phyloP scores from a whole-genome alignment of 2,329 filamentous ascomycete species.

The Epichloe brachyelytri region DNA sequence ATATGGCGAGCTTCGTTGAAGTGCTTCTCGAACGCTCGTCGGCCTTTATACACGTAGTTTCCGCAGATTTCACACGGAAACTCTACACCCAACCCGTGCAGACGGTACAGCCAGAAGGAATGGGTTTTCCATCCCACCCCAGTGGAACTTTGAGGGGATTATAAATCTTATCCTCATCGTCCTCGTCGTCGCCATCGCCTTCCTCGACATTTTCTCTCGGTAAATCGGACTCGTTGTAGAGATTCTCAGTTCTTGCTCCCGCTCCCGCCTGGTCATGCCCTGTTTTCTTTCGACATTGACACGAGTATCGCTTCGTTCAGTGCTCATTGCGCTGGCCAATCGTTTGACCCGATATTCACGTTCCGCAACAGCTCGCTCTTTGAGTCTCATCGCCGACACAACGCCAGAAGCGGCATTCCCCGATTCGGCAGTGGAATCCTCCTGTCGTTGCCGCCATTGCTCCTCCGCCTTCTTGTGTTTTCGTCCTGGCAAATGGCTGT shows the following conservation, averaged over 20 bases:
- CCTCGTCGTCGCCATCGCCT: slow-evolving; percentile 57
- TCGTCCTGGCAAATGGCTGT: slow-evolving; percentile 74
- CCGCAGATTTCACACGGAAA: slow-evolving; percentile 95
- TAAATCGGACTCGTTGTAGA: slow-evolving; percentile 41
- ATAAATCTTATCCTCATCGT: slow-evolving; percentile 82
- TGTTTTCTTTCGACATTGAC: slow-evolving; percentile 94
- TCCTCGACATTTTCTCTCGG: slow-evolving; percentile 30
- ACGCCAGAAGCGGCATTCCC: slow-evolving; percentile 15
- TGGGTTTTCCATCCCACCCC: slow-evolving; percentile 97
- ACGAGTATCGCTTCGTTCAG: slow-evolving; percentile 76
- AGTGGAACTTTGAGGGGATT: slow-evolving; percentile 93
- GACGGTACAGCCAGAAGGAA: slow-evolving; percentile 96
- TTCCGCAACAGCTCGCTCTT: slow-evolving; percentile 82
- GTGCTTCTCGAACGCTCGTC: slow-evolving; percentile 94
- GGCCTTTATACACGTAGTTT: slow-evolving; percentile 97
- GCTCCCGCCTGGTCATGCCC: slow-evolving; percentile 93
- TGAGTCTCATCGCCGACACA: slow-evolving; percentile 44
- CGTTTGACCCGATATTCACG: slow-evolving; percentile 75
- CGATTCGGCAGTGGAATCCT: slow-evolving; percentile 20
- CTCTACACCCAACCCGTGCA: slow-evolving; percentile 89
- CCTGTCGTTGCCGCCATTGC: slow-evolving; percentile 38
- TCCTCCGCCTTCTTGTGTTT: slow-evolving; percentile 71
- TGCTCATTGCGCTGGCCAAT: slow-evolving; percentile 69
- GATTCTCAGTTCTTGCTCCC: slow-evolving; percentile 81
- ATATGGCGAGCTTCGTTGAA: slow-evolving; percentile 92